phyloP scores from a whole-genome alignment of 2,329 filamentous ascomycete species.

The Neophaeococcomyces mojaviensis region DNA sequence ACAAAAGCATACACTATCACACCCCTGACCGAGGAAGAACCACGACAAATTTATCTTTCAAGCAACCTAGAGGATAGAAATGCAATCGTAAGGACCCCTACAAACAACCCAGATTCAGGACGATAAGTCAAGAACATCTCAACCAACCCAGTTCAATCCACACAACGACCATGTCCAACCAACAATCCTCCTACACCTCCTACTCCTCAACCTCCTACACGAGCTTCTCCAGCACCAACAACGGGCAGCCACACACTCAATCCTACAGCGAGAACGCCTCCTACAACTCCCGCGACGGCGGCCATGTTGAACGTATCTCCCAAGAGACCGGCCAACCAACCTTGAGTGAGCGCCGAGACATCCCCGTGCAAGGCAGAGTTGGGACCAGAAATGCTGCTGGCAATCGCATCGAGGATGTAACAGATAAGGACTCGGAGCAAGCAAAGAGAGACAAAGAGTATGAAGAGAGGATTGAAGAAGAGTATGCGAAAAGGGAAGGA shows the following conservation, averaged over 20 bases:
- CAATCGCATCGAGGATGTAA: constrained; percentile 23
- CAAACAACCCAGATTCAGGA: too few species aligned
- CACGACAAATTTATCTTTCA: too few species aligned
- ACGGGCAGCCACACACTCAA: constrained; percentile 1
- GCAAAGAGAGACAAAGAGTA: constrained; percentile 3
- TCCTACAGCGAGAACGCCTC: constrained; percentile 2
- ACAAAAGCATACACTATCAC: too few species aligned
- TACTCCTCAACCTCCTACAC: constrained; percentile 8
- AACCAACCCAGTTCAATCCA: not conserved
- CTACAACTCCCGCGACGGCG: constrained; percentile 7
- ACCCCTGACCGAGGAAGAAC: too few species aligned
- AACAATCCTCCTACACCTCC: constrained; percentile 5
- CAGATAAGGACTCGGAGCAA: constrained; percentile 39
- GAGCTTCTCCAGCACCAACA: not conserved
- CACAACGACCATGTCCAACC: constrained; percentile 2
- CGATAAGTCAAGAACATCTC: too few species aligned
- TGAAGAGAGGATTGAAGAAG: constrained; percentile 10
- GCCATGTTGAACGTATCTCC: constrained; percentile 7
- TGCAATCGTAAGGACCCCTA: too few species aligned
- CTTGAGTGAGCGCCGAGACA: constrained; percentile 24
- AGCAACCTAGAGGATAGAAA: too few species aligned
- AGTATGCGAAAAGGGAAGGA: constrained; percentile 9
- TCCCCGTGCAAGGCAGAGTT: constrained; percentile 24
- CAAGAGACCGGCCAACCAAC: constrained; percentile 8
- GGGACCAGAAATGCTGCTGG: constrained; percentile 16